Evolutionary conservation across 1,139 yeast genomes (phyloP), one percentile per base, ranked within the genome.

Genomic region (Hansenula sp.): DNA sequence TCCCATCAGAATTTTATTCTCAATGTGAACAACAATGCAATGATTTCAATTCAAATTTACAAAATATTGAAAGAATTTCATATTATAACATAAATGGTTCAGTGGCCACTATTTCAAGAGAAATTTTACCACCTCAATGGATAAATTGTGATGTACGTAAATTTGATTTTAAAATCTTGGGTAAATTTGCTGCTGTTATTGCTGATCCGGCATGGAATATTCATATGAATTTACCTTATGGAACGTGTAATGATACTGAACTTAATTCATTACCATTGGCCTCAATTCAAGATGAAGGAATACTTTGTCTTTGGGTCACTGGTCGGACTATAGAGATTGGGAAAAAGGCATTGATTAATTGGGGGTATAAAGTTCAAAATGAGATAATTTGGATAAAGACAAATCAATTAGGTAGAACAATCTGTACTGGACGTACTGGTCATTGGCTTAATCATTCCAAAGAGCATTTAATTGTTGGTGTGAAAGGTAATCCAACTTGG

Each of bases 371-470:
- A 26, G 77, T 83, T 7, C 66, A 78, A 21, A 92, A 89, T 59
- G 97, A 89, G 59, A 63, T 90, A 50, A 77, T 90, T 18, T 90
- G 97, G 97, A 76, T 88, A 45, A 90, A 90, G 59, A 77, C 94
- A 11, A 90, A 90, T 59, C 97, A 90, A 58, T 65, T 90, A 45
- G 79, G 82, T 26, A 67, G 96, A 47, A 90, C 96, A 0, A 89
- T 90, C 38, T 92, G 94, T 44, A 90, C 97, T 0, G 97, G 97
- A 1, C 68, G 97, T 47, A 90, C 97, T 0, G 97, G 97, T 0
- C 97, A 90, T 60, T 90, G 97, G 97, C 68, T 90, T 38, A 90
- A 90, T 57, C 97, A 90, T 61, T 86, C 96, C 1, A 90, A 90
- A 53, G 97, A 90, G 61, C 97, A 90, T 59, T 68, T 88, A 35